Base-by-base conservation (phyloP, 257 asterid genomes). In the Leonotis leonurus region DNA sequence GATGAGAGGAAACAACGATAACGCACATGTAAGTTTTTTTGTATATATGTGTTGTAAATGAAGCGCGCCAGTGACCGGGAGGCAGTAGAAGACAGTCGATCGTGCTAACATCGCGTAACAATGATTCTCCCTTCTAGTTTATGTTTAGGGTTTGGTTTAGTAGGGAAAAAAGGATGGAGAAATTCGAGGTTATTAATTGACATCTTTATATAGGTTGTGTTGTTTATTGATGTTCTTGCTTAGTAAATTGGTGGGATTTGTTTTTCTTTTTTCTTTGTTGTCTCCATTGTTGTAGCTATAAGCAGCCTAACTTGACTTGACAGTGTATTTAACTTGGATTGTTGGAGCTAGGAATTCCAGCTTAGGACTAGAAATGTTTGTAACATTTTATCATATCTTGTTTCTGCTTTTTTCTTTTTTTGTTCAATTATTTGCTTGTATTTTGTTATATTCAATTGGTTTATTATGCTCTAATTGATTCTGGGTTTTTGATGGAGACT, bases 31-130 rank as follows among this genome's bases (percentile, higher is more conserved):
- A 70, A 70, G 70, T 48, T 18, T 51, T 71, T 79, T 60, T 78
- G 83, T 80, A 78, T 69, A 77, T 79, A 79, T 65, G 78, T 78
- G 82, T 78, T 83, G 91, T 83, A 83, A 79, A 78, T 81, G 84
- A 74, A 72, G 54, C 20, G 79, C 51, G 60, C 65, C 72, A 22
- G 70, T 70, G 66, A 58, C 54, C 50, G 60, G 63, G 56, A 24
- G 40, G 48, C 56, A 18, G 63, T 18, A 56, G 78, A 57, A 45
- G 78, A 72, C 43, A 66, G 70, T 63, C 77, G 76, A 60, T 71
- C 73, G 77, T 74, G 77, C 81, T 68, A 73, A 84, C 88, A 40
- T 61, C 37, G 30, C 64, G 81, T 78, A 67, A 76, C 78, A 75
- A 59, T 3, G 1, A 74, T 62, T 54, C 46, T 54, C 58, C 13